phyloP scores from a whole-genome alignment of 2,329 filamentous ascomycete genomes.

The Fusarium torulosum region DNA sequence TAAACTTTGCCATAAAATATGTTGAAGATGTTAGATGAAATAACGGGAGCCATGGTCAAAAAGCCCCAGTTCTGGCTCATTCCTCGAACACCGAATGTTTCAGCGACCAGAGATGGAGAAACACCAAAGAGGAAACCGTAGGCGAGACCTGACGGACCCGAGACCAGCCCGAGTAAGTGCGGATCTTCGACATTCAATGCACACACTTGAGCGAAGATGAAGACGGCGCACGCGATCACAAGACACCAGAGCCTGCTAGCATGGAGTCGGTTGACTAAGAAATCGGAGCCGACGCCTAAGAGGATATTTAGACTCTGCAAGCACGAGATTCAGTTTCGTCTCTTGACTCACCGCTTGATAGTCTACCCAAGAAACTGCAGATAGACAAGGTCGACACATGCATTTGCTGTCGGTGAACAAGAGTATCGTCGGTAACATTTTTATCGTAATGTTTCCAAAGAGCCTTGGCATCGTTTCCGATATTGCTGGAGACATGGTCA shows the following conservation, averaged over 20 bases:
- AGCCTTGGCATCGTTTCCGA: slow-evolving; percentile 88
- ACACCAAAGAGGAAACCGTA: slow-evolving; percentile 97
- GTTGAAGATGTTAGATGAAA: slow-evolving; percentile 93
- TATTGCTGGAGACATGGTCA: slow-evolving; percentile 73
- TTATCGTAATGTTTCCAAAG: slow-evolving; percentile 90
- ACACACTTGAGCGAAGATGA: slow-evolving; percentile 81
- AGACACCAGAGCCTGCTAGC: slow-evolving; percentile 93
- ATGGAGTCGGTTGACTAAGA: slow-evolving; percentile 83
- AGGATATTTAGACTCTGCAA: slow-evolving; percentile 30
- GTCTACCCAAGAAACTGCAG: slow-evolving; percentile 84
- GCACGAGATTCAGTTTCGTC: neutral
- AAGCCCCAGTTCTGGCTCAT: slow-evolving; percentile 96
- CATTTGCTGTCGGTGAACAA: slow-evolving; percentile 85
- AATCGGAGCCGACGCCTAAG: slow-evolving; percentile 86
- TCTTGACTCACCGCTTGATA: slow-evolving; percentile 73
- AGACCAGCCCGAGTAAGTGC: slow-evolving; percentile 80
- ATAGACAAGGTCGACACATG: slow-evolving; percentile 96
- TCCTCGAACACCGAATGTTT: slow-evolving; percentile 90
- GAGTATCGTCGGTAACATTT: slow-evolving; percentile 77
- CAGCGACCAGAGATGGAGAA: slow-evolving; percentile 88
- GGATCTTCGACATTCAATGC: slow-evolving; percentile 83
- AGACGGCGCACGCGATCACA: slow-evolving; percentile 80
- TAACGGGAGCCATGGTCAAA: slow-evolving; percentile 89
- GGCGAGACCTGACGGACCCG: slow-evolving; percentile 84
- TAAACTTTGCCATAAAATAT: slow-evolving; percentile 88